Conservation (phyloP, 257 asterid genomes). For the Coffea canephora region DNA sequence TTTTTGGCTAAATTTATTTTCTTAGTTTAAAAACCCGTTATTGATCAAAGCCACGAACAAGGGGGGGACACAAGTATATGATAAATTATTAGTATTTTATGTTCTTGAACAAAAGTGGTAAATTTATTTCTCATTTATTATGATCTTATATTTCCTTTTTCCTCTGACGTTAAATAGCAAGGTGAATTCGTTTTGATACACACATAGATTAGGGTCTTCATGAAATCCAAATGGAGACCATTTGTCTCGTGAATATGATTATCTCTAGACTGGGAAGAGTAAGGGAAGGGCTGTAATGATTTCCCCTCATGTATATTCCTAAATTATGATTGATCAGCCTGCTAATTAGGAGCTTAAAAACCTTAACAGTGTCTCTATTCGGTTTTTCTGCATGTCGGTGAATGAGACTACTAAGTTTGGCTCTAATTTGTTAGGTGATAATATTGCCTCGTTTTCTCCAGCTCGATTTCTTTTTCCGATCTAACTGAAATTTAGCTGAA, state of each 20-base stretch:
- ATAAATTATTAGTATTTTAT: no score
- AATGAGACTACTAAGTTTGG: background rate
- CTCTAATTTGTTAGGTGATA: background rate
- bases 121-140: no score
- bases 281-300: no score
- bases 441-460: background rate
- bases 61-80: background rate
- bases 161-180: background rate
- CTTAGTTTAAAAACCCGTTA: background rate
- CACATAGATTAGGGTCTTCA: no score
- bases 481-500: background rate
- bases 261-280: no score
- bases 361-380: background rate
- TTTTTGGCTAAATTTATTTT: slow-evolving; percentile 48
- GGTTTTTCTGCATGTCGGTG: background rate
- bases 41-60: background rate
- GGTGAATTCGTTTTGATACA: no score
- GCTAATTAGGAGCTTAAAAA: background rate
- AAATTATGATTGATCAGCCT: background rate
- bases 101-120: background rate
- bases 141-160: background rate
- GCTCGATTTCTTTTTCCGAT: background rate
- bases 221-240: no score
- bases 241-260: no score
- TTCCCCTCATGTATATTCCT: background rate